These are phyloP conservation scores for Niveomyces coronatus DNA, from an alignment of 2,329 filamentous ascomycete genomes.

Conservation along the genomic window DNA sequence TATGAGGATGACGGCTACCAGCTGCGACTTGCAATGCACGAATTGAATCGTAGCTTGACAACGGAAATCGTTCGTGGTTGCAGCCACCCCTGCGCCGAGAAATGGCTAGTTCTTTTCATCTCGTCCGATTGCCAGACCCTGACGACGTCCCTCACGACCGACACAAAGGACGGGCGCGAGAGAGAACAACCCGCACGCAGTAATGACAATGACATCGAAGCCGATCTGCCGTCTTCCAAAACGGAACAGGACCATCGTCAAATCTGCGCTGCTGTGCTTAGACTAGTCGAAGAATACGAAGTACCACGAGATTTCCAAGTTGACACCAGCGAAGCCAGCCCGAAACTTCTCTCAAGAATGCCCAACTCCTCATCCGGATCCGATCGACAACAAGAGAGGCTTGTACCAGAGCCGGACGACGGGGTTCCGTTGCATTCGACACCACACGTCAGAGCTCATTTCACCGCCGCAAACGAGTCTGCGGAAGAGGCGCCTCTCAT, in stretches of 20 bases:
- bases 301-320: conserved; percentile 58
- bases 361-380: conserved; percentile 52
- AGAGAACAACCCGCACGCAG: conserved; percentile 45
- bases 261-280: conserved; percentile 68
- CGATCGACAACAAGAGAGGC: conserved; percentile 14
- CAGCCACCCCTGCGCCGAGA: conserved; percentile 70
- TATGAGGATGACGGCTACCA: conserved; percentile 57
- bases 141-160: conserved; percentile 63
- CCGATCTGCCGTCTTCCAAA: conserved; percentile 49
- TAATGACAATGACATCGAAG: conserved; percentile 51
- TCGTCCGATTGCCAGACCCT: conserved; percentile 61
- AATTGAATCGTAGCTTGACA: conserved; percentile 58
- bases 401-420: conserved; percentile 4
- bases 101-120: conserved; percentile 75
- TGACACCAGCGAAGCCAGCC: conserved; percentile 52
- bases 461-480: conserved; percentile 7
- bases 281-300: conserved; percentile 73
- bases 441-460: background rate
- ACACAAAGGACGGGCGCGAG: conserved; percentile 54
- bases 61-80: conserved; percentile 53
- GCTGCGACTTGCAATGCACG: conserved; percentile 57
- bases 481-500: conserved; percentile 33
- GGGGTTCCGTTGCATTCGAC: conserved; percentile 3
- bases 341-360: conserved; percentile 55
- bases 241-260: conserved; percentile 73